Base-by-base conservation (phyloP, 139 green algal genomes). In the Pleodorina starrii region DNA sequence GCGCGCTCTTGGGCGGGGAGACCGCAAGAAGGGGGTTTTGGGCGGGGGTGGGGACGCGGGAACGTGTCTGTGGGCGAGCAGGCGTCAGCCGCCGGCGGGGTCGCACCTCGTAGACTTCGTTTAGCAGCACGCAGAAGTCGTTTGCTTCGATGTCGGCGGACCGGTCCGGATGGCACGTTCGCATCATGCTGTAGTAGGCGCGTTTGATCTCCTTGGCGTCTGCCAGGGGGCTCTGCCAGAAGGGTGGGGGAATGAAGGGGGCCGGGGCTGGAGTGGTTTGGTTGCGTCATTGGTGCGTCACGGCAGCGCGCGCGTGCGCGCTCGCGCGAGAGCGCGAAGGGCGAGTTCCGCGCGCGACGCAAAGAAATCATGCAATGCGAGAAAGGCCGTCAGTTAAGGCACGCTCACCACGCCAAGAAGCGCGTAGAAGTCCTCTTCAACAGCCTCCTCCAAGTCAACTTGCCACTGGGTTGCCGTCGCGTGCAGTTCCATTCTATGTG, bases 61-160 rank as follows among this genome's bases (percentile, higher is more conserved):
- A n/a, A n/a, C n/a, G n/a, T n/a, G n/a, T n/a, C n/a, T n/a, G n/a
- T n/a, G n/a, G n/a, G n/a, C n/a, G n/a, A n/a, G n/a, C n/a, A n/a
- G n/a, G n/a, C n/a, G n/a, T n/a, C n/a, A n/a, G n/a, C n/a, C n/a
- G n/a, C n/a, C n/a, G n/a, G n/a, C n/a, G n/a, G n/a, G n/a, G n/a
- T 32, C 46, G 9, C 42, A 94, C 93, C 73, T 95, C 92, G 86
- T 94, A 94, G 5, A 94, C 75, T 12, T 94, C 91, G 57, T 95
- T 95, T 19, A 95, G 88, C 75, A 95, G 85, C 1, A 80, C 89
- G 60, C 90, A 94, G 38, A 95, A 94, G 32, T 95, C 85, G 36
- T 86, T 94, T 1, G 83, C 69, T 36, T 94, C 90, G 5, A 87
- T 87, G 43, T 94, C 93, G 4, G 36, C 84, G 17, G 72, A 89